phyloP scores from a whole-genome alignment of 106 monocot species.

The Dendrobium catenatum region DNA sequence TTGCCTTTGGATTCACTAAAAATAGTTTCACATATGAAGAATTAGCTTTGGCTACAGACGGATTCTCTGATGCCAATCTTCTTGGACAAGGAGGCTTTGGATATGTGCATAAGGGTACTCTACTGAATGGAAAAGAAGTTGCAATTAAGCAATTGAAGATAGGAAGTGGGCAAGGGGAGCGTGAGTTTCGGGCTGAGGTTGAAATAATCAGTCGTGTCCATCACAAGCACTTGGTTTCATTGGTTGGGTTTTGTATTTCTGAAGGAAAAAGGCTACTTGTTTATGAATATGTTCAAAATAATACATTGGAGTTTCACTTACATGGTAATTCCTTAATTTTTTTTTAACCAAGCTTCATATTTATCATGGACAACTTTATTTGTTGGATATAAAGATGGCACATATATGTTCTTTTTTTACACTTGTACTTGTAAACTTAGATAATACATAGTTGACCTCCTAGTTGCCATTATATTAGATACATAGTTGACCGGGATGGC shows the following conservation, averaged over 20 bases:
- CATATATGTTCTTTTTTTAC: neutral
- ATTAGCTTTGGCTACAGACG: constrained; percentile 33
- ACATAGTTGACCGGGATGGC: too few relatives aligned
- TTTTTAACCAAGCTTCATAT: neutral
- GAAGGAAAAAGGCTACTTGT: constrained; percentile 34
- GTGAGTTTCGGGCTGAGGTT: constrained; percentile 50
- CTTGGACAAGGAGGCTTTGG: constrained; percentile 60
- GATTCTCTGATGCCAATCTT: constrained; percentile 53
- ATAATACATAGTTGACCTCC: too few relatives aligned
- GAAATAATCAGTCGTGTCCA: constrained; percentile 55
- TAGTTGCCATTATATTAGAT: too few relatives aligned
- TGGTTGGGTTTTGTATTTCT: constrained; percentile 53
- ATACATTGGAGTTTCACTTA: constrained; percentile 49
- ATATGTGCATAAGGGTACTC: constrained; percentile 38
- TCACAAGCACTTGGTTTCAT: constrained; percentile 47
- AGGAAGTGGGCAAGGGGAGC: constrained; percentile 47
- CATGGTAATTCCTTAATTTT: constrained; percentile 23
- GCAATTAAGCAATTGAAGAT: constrained; percentile 41
- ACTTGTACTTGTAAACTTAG: neutral
- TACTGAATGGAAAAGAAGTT: constrained; percentile 39
- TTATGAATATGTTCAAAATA: constrained; percentile 54
- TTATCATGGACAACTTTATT: neutral
- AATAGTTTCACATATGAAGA: constrained; percentile 38
- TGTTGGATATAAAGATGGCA: neutral
- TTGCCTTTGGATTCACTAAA: constrained; percentile 6